Evolutionary conservation across 164 flowering plant species (phyloP), one percentile per base, ranked within the genome.

Genomic region (Vitis cinerea): DNA sequence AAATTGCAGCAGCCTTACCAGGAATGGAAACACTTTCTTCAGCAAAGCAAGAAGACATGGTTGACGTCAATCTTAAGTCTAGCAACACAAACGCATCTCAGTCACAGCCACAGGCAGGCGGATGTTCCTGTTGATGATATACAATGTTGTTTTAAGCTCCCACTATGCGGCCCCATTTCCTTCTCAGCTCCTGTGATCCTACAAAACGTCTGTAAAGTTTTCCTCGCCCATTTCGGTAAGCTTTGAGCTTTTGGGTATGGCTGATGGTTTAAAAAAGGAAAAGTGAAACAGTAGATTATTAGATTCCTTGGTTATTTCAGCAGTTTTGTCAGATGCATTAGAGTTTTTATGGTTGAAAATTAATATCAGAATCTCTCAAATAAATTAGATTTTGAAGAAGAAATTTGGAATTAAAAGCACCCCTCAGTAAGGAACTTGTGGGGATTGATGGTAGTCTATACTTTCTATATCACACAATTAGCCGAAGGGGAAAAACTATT

Each of bases 11-110:
- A 23, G 97, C 94, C n/a, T 82, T 91, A 65, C 97, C 97, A 16
- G 94, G 96, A 59, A 90, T 90, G 96, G 96, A 90, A 68, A 86
- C 89, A 50, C 87, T 90, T 56, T 86, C 96, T 64, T 87, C 97
- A 29, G 84, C 91, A 17, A 89, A 88, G 75, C 88, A 91, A 75
- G 94, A 91, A 75, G 97, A 91, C 73, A 86, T 91, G 97, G 94
- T 91, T 52, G 93, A 90, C 72, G 97, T 90, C 73, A 89, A 89
- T 75, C 85, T 90, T 61, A 87, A 82, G 80, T 79, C 97, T n/a
- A 72, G 77, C 59, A 78, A 71, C 30, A 66, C 78, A 13, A 78
- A 67, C 65, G 68, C 86, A 37, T 75, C 87, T 9, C 87, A 82
- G 71, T 68, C 88, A 16, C 89, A 83, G 70, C 83, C 75, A 56